Percentiles rank a stretch among this genome's conserved stretches.
These are phyloP conservation scores for Albugo candida DNA, from an alignment of 352 stramenopile genomes.

Conservation along the genomic window DNA sequence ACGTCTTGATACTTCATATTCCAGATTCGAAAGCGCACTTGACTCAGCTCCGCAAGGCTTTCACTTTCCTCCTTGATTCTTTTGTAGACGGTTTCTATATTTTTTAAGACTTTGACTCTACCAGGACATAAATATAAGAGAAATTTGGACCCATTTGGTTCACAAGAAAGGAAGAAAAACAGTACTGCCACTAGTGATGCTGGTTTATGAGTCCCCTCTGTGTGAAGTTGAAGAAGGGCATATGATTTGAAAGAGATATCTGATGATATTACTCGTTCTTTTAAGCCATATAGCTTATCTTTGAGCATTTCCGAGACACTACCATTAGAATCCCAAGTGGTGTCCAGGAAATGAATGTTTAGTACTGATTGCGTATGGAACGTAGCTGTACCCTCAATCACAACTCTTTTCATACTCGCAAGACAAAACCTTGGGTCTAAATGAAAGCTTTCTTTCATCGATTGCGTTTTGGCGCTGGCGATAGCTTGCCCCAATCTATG, in stretches of 20 bases:
- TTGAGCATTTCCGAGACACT: slow-evolving; percentile 21
- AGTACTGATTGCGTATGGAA: neutral
- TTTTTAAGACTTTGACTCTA: slow-evolving; percentile 45
- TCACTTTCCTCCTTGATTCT: slow-evolving; percentile 30
- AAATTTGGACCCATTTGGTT: slow-evolving; percentile 5
- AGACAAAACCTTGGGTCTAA: neutral
- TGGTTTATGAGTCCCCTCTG: too few species aligned
- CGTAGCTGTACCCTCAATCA: neutral
- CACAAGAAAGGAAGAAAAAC: too few species aligned
- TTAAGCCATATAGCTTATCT: slow-evolving; percentile 36
- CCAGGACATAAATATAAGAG: slow-evolving; percentile 43
- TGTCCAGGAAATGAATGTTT: slow-evolving; percentile 6
- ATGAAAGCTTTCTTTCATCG: slow-evolving; percentile 13
- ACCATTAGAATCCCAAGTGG: slow-evolving; percentile 42
- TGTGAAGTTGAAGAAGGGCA: too few species aligned
- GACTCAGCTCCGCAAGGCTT: too few species aligned
- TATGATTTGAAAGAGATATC: too few species aligned
- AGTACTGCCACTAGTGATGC: too few species aligned
- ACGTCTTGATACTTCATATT: too few species aligned
- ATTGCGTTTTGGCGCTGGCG: neutral
- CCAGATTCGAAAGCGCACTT: too few species aligned
- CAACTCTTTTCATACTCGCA: neutral
- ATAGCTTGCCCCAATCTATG: slow-evolving; percentile 28
- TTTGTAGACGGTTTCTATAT: slow-evolving; percentile 18
- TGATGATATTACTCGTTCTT: slow-evolving; percentile 12